Evolutionary conservation across 2,329 filamentous ascomycete genomes (phyloP).

Genomic region (Calonectria crousiana): DNA sequence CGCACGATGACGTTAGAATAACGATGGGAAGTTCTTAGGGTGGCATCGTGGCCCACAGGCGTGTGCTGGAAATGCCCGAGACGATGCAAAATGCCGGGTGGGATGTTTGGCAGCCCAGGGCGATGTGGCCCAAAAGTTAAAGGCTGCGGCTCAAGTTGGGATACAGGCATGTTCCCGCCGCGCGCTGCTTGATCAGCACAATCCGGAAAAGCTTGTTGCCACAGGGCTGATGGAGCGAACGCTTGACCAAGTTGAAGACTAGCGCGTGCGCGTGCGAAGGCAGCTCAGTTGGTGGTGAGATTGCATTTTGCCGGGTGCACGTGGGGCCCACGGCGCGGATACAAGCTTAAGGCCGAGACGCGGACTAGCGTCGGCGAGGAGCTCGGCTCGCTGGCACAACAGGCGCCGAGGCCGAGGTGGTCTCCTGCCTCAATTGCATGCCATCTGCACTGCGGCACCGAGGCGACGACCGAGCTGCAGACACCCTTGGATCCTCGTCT

Average conservation of each 20-base stretch:
- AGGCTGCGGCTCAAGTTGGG: background rate
- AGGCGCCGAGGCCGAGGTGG: constrained; percentile 18
- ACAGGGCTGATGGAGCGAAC: background rate
- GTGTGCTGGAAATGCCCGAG: background rate
- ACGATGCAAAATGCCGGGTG: background rate
- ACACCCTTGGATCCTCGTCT: too few relatives aligned
- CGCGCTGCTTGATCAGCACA: background rate
- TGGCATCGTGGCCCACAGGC: background rate
- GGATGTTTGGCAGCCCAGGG: background rate
- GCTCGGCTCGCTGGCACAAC: constrained; percentile 15
- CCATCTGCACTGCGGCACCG: constrained; percentile 10
- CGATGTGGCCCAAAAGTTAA: background rate
- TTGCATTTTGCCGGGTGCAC: background rate
- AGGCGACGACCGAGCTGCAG: constrained; percentile 11
- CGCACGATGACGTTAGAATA: background rate
- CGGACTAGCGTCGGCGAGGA: background rate
- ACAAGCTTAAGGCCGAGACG: constrained; percentile 3
- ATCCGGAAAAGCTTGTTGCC: background rate
- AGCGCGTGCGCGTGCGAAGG: background rate
- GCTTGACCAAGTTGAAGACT: background rate
- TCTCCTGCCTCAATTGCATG: background rate
- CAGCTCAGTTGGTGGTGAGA: constrained; percentile 13
- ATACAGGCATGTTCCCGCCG: background rate
- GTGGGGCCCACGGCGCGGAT: background rate
- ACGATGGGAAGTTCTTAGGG: background rate